Percentiles rank a stretch among this genome's conserved stretches.
Evolutionary conservation across 1,139 yeast genomes (phyloP).

Genomic region (Zygoascus hellenicus): DNA sequence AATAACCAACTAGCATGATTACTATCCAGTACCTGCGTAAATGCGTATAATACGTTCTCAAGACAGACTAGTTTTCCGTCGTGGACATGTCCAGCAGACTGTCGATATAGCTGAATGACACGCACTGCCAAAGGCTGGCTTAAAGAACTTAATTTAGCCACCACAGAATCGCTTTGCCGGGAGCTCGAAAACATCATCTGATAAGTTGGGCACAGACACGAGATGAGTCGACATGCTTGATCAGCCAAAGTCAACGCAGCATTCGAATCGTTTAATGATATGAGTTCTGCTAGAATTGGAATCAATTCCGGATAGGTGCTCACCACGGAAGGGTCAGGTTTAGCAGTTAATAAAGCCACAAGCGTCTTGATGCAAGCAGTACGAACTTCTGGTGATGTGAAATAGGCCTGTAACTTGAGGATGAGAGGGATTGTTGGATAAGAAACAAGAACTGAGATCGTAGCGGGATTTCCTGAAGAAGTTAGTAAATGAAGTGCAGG

Average conservation of each 20-base stretch:
- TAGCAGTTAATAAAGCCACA: conserved; percentile 22
- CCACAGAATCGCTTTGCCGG: background rate
- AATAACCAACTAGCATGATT: background rate
- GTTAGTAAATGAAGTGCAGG: background rate
- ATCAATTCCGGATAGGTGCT: conserved; percentile 23
- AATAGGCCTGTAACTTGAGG: conserved; percentile 15
- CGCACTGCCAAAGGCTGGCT: conserved; percentile 20
- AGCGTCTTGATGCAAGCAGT: conserved; percentile 26
- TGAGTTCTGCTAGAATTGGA: conserved; percentile 16
- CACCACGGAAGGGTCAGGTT: conserved; percentile 22
- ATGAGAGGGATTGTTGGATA: conserved; percentile 24
- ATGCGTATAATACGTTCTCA: conserved; percentile 6
- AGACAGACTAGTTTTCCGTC: background rate
- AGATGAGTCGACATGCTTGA: conserved; percentile 25
- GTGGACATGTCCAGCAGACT: conserved; percentile 3
- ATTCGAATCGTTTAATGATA: conserved; percentile 18
- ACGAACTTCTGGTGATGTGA: conserved; percentile 19
- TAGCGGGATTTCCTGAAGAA: conserved; percentile 11
- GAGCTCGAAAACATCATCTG: conserved; percentile 1
- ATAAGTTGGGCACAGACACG: conserved; percentile 22
- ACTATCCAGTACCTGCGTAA: background rate
- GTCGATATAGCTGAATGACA: conserved; percentile 14
- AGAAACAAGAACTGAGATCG: conserved; percentile 20
- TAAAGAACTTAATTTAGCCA: conserved; percentile 12
- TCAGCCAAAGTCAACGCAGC: conserved; percentile 19